These are phyloP conservation scores for Spergularia bocconei DNA, from an alignment of 148 eudicot genomes.

Conservation along the genomic window DNA sequence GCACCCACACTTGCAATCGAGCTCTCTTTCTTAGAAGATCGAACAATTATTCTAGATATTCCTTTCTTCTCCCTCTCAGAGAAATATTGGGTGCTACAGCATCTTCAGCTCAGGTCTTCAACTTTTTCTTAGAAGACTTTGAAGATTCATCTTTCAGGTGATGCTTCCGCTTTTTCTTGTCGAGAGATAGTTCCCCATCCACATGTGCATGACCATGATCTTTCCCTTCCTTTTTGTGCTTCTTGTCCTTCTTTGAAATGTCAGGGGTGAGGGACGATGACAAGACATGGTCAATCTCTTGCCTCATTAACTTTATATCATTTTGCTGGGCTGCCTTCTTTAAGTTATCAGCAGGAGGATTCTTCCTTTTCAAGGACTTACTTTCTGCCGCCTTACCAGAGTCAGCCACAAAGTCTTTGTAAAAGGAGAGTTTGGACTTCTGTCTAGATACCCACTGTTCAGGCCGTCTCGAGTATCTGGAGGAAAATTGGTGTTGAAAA, in stretches of 20 bases:
- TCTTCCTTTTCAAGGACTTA: conserved; percentile 34
- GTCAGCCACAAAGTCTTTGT: conserved; percentile 56
- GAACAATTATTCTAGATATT: no score
- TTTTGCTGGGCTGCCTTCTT: conserved; percentile 46
- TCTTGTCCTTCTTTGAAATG: conserved; percentile 35
- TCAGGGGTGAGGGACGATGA: conserved; percentile 33
- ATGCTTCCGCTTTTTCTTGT: conserved; percentile 27
- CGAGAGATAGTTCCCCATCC: conserved; percentile 9
- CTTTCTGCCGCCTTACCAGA: conserved; percentile 47
- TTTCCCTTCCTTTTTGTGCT: conserved; percentile 29
- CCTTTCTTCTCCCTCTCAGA: not conserved
- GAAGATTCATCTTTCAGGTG: conserved; percentile 26
- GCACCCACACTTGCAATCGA: not conserved
- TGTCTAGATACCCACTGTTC: conserved; percentile 89
- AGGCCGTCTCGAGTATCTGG: conserved; percentile 66
- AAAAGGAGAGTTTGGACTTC: conserved; percentile 64
- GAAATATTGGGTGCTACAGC: not conserved
- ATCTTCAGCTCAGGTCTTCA: conserved; percentile 23
- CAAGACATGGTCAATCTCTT: conserved; percentile 62
- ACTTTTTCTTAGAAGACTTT: conserved; percentile 20
- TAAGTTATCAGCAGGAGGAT: conserved; percentile 36
- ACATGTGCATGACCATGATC: conserved; percentile 8
- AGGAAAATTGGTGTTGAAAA: conserved; percentile 13
- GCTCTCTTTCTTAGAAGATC: not conserved
- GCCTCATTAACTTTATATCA: conserved; percentile 64